These are phyloP conservation scores for Colletotrichum neosansevieriae DNA, from an alignment of 2,329 filamentous ascomycete species.

Conservation along the genomic window DNA sequence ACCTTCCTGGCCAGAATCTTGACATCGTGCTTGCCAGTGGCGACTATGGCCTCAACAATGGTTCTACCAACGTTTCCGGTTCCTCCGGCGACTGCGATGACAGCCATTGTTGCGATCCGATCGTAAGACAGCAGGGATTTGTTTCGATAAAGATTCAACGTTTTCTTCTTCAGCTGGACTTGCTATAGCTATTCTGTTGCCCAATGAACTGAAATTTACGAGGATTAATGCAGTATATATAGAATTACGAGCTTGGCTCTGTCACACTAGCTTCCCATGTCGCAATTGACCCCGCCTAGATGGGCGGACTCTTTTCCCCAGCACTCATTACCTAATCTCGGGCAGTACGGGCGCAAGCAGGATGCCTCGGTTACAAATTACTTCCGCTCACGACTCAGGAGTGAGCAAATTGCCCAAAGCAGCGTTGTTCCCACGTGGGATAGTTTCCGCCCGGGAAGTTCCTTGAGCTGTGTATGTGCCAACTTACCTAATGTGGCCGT, in stretches of 20 bases:
- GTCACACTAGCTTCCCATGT: neutral
- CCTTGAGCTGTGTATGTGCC: neutral
- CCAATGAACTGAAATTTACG: no score
- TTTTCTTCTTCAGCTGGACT: no score
- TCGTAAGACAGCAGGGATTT: neutral
- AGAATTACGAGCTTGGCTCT: no score
- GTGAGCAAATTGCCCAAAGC: neutral
- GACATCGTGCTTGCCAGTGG: conserved; percentile 51
- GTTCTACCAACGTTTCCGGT: conserved; percentile 59
- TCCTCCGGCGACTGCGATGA: conserved; percentile 61
- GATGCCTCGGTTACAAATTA: conserved; percentile 11
- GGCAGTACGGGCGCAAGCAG: no score
- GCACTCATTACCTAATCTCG: neutral
- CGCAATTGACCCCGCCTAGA: neutral
- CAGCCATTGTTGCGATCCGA: conserved; percentile 25
- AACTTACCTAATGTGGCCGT: conserved; percentile 29
- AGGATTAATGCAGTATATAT: neutral
- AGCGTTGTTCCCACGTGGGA: conserved; percentile 4
- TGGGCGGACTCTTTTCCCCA: neutral
- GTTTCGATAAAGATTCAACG: no score
- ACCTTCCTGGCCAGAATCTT: conserved; percentile 57
- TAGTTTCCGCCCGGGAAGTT: conserved; percentile 25
- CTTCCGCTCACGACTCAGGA: conserved; percentile 4
- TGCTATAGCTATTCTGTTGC: no score
- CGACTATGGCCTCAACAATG: conserved; percentile 57